Base-by-base conservation (phyloP, 176 grass and related monocot species). In the Musa acuminata region DNA sequence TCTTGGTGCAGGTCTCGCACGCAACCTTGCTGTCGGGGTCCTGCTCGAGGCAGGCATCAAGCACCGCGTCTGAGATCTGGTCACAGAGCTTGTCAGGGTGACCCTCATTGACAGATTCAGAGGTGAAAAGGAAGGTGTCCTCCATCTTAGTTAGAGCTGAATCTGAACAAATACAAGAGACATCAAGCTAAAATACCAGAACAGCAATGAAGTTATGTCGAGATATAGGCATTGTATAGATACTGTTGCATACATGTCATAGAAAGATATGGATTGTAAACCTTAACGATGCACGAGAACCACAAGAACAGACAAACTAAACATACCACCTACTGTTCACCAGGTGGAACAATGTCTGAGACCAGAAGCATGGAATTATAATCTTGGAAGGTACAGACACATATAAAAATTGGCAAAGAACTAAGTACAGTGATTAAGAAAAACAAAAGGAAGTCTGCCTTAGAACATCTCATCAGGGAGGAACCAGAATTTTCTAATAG, bases 81-180 rank as follows among this genome's bases (percentile, higher is more conserved):
- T 65, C 63, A 22, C 63, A 65, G 11, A 65, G 63, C 63, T 65
- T 65, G 63, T 65, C 63, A 26, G 63, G 63, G 63, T 65, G 63
- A 4, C 63, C 63, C 63, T 65, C 63, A 11, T 65, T 65, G 63
- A 65, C 63, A 25, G 63, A 65, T 65, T 65, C 63, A 29, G 63
- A 65, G 10, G 63, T 65, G 63, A 65, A 65, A 65, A 65, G 63
- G 63, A 65, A 65, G 63, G 63, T 65, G 25, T 65, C 63, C 63
- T 65, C 63, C 63, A 65, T 65, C 22, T 65, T 65, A 24, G 25
- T 65, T 65, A 25, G 22, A 65, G 63, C 63, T 65, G 63, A 65
- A 65, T 65, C n/a, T 11, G 22, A 9, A 21, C 1, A 13, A 65
- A 65, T 22, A 65, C 11, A 24, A 65, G 22, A 65, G 23, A 29